Base-by-base conservation (phyloP, 805 yeast species). In the Ascoidea tarda region DNA sequence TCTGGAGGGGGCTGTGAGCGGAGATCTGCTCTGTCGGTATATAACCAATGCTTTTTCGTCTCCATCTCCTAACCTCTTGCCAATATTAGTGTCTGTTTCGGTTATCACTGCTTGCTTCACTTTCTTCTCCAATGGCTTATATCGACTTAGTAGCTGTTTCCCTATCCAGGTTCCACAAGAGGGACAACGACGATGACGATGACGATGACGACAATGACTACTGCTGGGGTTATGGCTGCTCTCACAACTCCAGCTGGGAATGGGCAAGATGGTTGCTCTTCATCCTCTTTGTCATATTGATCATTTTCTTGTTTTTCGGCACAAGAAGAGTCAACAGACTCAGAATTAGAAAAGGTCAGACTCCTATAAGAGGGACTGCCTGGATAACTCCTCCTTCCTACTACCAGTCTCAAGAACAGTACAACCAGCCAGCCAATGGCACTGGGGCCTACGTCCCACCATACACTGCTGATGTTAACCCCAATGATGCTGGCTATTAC, bases 311-410 rank as follows among this genome's bases (percentile, higher is more conserved):
- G 2, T 57, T 82, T 4, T 33, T 75, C 0, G 74, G 74, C 49
- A 80, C 85, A 0, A 64, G 83, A 32, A 60, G 77, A 45, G 69
- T 78, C 12, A 85, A 85, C 60, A 75, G 69, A 49, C 72, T 71
- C 53, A 72, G 95, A 63, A 55, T 59, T 0, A 54, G 33, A 5
- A 47, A 60, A 42, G 77, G 78, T 47, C 67, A 70, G 56, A 70
- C 68, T 32, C 95, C 96, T 0, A 70, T 87, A 1, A 69, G 77
- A 54, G 91, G 91, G 6, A 85, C 93, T 0, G 77, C 85, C 8
- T 85, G 95, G 95, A 78, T 88, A 70, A 84, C 93, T 0, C 96
- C 96, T 5, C 95, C 95, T 0, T 72, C 82, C 8, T 87, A 87
- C 61, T 63, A 71, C 49, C 87, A 81, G 58, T 77, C 88, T 1